phyloP scores from a whole-genome alignment of 306 rosid genomes.

The Vicia villosa region DNA sequence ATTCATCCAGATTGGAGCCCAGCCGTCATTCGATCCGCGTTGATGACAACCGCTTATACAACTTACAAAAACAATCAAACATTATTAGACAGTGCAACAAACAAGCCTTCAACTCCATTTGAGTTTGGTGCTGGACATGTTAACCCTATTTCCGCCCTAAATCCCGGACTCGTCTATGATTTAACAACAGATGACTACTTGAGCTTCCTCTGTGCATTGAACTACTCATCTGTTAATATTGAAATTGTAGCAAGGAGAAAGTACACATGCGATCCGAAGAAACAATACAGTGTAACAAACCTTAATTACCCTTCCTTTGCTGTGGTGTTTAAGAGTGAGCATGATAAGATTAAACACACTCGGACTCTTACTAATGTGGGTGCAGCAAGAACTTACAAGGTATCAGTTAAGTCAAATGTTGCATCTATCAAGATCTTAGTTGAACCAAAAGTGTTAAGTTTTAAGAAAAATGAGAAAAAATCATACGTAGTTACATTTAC shows the following conservation, averaged over 20 bases:
- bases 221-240: constrained; percentile 19
- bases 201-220: too few species aligned
- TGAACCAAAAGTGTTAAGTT: constrained; percentile 58
- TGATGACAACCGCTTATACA: too few species aligned
- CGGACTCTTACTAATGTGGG: constrained; percentile 76
- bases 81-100: too few species aligned
- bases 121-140: too few species aligned
- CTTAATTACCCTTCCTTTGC: constrained; percentile 78
- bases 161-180: too few species aligned
- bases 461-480: constrained; percentile 64
- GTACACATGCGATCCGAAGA: constrained; percentile 49
- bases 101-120: too few species aligned
- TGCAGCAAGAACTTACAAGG: constrained; percentile 56
- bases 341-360: constrained; percentile 38
- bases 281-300: constrained; percentile 53
- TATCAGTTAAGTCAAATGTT: constrained; percentile 34
- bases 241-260: constrained; percentile 48
- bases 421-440: constrained; percentile 49
- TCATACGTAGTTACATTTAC: constrained; percentile 55
- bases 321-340: constrained; percentile 44
- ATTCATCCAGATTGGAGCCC: too few species aligned
- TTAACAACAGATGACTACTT: too few species aligned
- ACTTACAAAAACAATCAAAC: too few species aligned
- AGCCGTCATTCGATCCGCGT: too few species aligned
- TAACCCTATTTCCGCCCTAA: too few species aligned